Evolutionary conservation across 2,329 filamentous ascomycete species (phyloP).

Genomic region (Alternaria ethzedia): DNA sequence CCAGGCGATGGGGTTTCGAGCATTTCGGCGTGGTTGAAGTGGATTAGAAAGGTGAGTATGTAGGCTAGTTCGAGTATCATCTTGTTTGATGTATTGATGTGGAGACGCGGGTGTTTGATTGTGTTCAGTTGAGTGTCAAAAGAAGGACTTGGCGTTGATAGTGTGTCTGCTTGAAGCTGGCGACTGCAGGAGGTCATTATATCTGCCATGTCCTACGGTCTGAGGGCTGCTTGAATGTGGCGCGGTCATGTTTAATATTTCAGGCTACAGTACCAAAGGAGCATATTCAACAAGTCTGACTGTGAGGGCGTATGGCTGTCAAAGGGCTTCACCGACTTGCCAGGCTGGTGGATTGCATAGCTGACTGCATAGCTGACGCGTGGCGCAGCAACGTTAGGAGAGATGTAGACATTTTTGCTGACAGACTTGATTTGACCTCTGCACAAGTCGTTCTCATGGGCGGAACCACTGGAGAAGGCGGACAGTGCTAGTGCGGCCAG

Average conservation of each 20-base stretch:
- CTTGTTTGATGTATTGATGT: neutral
- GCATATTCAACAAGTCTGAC: neutral
- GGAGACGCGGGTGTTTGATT: neutral
- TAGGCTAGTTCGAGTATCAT: neutral
- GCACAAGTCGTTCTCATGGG: neutral
- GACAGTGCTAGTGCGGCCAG: neutral
- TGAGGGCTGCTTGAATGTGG: no score
- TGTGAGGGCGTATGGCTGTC: neutral
- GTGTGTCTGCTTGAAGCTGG: no score
- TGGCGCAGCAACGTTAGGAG: neutral
- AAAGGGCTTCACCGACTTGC: neutral
- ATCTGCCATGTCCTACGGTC: no score
- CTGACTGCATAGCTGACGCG: neutral
- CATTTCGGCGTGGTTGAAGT: neutral
- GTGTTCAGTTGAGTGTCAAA: neutral
- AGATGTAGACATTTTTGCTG: neutral
- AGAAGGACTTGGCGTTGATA: rapidly evolving
- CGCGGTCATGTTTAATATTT: no score
- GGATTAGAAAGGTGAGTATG: neutral
- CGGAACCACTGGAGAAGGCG: neutral
- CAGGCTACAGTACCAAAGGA: no score
- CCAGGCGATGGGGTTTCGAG: neutral
- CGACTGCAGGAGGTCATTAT: no score
- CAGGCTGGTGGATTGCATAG: rapidly evolving
- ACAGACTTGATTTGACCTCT: neutral